Evolutionary conservation across 1,284 basidiomycete genomes (phyloP), one percentile per base, ranked within the genome.

Genomic region (Cerioporus squamosus): DNA sequence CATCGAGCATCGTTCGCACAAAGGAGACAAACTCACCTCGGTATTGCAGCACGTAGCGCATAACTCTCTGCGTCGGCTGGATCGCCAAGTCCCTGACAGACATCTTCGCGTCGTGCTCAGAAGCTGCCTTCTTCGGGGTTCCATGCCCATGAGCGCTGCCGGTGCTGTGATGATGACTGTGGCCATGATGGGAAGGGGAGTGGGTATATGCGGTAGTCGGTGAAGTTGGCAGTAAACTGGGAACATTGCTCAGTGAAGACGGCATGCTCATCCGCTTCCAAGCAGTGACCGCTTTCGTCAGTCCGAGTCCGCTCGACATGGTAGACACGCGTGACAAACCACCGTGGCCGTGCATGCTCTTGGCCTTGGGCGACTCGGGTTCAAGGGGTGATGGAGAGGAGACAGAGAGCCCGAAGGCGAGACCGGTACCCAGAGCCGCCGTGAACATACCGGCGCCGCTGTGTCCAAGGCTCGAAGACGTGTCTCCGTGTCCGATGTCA

Each of bases 11-110:
- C n/a, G n/a, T 3, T 22, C 26, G 12, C 23, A 15, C 17, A 38
- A 22, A 10, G 1, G 2, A 17, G 17, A 2, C 23, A 18, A 50
- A 75, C 80, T 53, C 57, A 88, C 88, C 87, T 75, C 79, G 79
- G 64, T 84, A 90, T 46, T 89, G 75, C 51, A 90, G 64, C 10
- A 86, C 86, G 72, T 90, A 90, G 64, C 88, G 79, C 77, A 84
- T 86, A 23, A 88, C 81, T 51, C 88, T 75, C 72, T 90, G 88
- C 15, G 84, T 84, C 20, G 88, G 88, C 60, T 87, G 75, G 61
- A 90, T 90, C 4, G 85, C 88, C 9, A 90, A 74, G 59, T 90
- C 88, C 53, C 86, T 74, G 24, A 85, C 75, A 23, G 72, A 68
- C 18, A 75, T 76, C 31, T 69, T 68, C 61, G 66, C 67, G 53